Evolutionary conservation across 2,329 filamentous ascomycete species (phyloP), one percentile per base, ranked within the genome.

Genomic region (Colletotrichum magnum): DNA sequence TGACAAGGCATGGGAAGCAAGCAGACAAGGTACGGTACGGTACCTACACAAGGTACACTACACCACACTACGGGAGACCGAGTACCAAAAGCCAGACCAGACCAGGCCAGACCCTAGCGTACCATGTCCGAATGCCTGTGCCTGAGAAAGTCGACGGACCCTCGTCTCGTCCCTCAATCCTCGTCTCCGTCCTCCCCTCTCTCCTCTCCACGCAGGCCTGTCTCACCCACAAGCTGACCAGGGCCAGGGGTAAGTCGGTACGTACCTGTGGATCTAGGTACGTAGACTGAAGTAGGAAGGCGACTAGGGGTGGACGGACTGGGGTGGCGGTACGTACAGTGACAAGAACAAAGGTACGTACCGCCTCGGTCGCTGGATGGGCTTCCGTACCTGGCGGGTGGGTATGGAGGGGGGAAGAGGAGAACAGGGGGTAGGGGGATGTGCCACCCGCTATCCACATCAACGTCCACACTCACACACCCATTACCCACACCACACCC

Each of bases 181-280:
- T 65, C 62, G 57, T 61, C 59, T 36, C 32, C 32, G 32, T 36
- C 64, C 70, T 71, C 73, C 73, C 71, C 74, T 74, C 77, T 41
- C 63, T 60, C 66, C 60, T 43, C 76, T 79, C 80, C 80, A 81
- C 81, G 81, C 80, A 68, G 60, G 43, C 65, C 77, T 85, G 84
- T 86, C 85, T 87, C 84, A 86, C 84, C 62, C 59, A 62, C 59
- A 79, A 82, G 79, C 77, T 80, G 83, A 83, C 84, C 74, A 70
- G 74, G 75, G 69, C 58, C 65, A 65, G 52, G 48, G 64, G 58
- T 18, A 2, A 16, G 43, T 1, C 7, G 32, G 6, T 58, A 69
- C 62, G 67, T 66, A 66, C 32, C 39, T 69, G 51, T 66, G 67
- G 63, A 47, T 58, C 39, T 1, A 2, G 24, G 53, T 64, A 64